These are phyloP conservation scores for Ascochyta koolunga DNA, from an alignment of 2,329 filamentous ascomycete species.

Conservation along the genomic window DNA sequence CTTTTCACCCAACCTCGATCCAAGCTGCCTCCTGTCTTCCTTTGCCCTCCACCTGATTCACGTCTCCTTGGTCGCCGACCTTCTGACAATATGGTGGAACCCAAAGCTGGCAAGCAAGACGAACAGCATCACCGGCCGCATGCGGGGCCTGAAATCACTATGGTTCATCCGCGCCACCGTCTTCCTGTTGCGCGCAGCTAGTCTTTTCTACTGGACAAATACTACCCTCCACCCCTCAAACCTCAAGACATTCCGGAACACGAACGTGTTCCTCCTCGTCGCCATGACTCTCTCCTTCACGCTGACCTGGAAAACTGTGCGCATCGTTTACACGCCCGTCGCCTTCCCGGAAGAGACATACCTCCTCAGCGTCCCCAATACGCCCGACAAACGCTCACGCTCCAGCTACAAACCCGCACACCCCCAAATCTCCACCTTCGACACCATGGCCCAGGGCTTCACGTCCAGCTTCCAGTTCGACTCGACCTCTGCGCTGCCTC, in stretches of 20 bases:
- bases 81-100: constrained; percentile 71
- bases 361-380: constrained; percentile 29
- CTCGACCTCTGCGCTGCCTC: constrained; percentile 33
- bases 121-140: constrained; percentile 57
- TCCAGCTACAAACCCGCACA: constrained; percentile 34
- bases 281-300: constrained; percentile 34
- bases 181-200: constrained; percentile 60
- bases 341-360: constrained; percentile 31
- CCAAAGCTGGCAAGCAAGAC: constrained; percentile 69
- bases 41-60: constrained; percentile 23
- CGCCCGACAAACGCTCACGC: constrained; percentile 23
- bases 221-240: constrained; percentile 20
- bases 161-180: constrained; percentile 69
- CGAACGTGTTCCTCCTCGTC: constrained; percentile 62
- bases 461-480: constrained; percentile 49
- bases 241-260: constrained; percentile 50
- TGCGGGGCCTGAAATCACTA: constrained; percentile 68
- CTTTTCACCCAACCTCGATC: constrained; percentile 24
- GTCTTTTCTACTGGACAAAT: constrained; percentile 39
- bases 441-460: constrained; percentile 45
- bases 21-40: constrained; percentile 37
- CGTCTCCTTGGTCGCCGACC: constrained; percentile 54
- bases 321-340: constrained; percentile 57
- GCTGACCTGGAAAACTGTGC: constrained; percentile 60
- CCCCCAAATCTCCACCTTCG: constrained; percentile 39